Percentiles rank a stretch among this genome's conserved stretches.
Conservation (phyloP, 129 eudicot species). For the Ambrosia trifida region DNA sequence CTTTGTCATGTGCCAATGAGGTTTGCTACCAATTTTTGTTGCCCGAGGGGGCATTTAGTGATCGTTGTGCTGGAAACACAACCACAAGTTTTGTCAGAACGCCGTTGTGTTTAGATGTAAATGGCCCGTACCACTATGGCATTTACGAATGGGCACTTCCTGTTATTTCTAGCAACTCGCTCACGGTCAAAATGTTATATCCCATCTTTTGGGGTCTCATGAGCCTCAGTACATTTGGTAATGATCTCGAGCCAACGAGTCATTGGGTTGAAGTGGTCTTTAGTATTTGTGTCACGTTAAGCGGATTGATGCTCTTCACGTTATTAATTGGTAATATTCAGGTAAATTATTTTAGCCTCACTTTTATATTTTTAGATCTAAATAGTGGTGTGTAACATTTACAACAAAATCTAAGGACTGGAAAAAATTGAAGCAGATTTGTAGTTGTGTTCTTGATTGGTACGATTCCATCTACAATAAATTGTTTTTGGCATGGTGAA, state of each 20-base stretch:
- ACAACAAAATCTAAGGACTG: too few relatives aligned
- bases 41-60: constrained; percentile 39
- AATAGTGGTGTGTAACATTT: too few relatives aligned
- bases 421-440: too few relatives aligned
- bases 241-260: constrained; percentile 83
- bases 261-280: constrained; percentile 78
- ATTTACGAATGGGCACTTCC: constrained; percentile 81
- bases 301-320: constrained; percentile 82
- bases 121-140: constrained; percentile 69
- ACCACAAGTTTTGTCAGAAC: constrained; percentile 33
- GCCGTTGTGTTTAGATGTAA: constrained; percentile 60
- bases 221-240: constrained; percentile 82
- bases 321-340: constrained; percentile 89
- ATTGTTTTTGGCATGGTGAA: constrained; percentile 20
- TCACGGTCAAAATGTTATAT: constrained; percentile 67
- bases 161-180: constrained; percentile 67
- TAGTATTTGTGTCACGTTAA: constrained; percentile 62
- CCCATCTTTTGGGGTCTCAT: constrained; percentile 88
- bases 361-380: neutral
- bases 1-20: constrained; percentile 71
- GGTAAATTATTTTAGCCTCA: constrained; percentile 36
- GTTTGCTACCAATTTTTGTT: constrained; percentile 57
- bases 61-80: constrained; percentile 61
- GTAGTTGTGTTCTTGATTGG: too few relatives aligned
- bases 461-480: neutral